Evolutionary conservation across 805 yeast genomes (phyloP).

Genomic region (Candida maris): DNA sequence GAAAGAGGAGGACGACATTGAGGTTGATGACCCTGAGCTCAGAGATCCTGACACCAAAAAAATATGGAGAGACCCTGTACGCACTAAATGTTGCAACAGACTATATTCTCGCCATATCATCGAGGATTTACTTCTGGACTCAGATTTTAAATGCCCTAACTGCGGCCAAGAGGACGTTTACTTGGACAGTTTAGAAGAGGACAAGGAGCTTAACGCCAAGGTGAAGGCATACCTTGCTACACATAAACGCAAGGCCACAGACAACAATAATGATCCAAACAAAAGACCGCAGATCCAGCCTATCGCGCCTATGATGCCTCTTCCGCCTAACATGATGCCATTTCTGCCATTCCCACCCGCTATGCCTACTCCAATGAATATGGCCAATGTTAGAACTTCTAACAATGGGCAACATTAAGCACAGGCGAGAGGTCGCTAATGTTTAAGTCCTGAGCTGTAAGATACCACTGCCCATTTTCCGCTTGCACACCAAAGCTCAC

Average conservation of each 20-base stretch:
- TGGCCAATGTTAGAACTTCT: slow-evolving; percentile 4
- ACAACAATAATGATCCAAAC: slow-evolving; percentile 8
- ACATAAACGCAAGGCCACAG: slow-evolving; percentile 19
- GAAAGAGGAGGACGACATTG: slow-evolving; percentile 18
- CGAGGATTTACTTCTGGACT: slow-evolving; percentile 65
- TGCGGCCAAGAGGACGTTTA: slow-evolving; percentile 73
- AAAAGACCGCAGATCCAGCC: slow-evolving; percentile 22
- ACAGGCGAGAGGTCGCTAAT: neutral
- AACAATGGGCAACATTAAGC: slow-evolving; percentile 1
- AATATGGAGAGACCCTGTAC: slow-evolving; percentile 66
- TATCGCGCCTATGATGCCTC: slow-evolving; percentile 19
- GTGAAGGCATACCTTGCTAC: slow-evolving; percentile 49
- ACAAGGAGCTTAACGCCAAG: slow-evolving; percentile 53
- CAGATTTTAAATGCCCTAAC: slow-evolving; percentile 87
- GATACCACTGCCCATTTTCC: slow-evolving; percentile 95
- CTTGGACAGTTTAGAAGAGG: slow-evolving; percentile 65
- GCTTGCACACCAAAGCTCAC: slow-evolving; percentile 77
- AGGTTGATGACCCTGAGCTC: slow-evolving; percentile 57
- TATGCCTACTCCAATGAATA: slow-evolving; percentile 19
- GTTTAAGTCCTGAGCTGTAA: slow-evolving; percentile 42
- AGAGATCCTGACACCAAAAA: slow-evolving; percentile 65
- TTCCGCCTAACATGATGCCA: slow-evolving; percentile 34
- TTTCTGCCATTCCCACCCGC: slow-evolving; percentile 33
- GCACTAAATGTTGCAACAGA: slow-evolving; percentile 67
- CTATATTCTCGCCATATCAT: slow-evolving; percentile 57